Percentiles rank a stretch among this genome's conserved stretches.
These are phyloP conservation scores for Hylodesmum podocarpum DNA, from an alignment of 306 rosid species.

Conservation along the genomic window DNA sequence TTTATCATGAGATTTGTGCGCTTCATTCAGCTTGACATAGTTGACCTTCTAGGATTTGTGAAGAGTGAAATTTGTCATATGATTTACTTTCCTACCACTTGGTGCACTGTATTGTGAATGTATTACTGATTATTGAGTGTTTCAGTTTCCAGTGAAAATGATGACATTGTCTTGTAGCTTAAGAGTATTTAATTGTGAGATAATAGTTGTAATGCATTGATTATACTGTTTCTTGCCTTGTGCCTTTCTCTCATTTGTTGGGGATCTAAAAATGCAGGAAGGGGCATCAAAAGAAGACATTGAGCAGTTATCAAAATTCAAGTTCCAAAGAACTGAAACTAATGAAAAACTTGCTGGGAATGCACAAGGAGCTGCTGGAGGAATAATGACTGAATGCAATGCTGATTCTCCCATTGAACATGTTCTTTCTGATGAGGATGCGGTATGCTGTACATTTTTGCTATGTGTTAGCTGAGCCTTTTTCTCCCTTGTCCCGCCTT, in stretches of 20 bases:
- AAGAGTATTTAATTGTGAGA: not conserved
- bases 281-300: slow-evolving; percentile 96
- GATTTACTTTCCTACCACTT: slow-evolving; percentile 14
- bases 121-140: not conserved
- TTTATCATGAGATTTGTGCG: not conserved
- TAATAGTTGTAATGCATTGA: slow-evolving; percentile 17
- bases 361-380: slow-evolving; percentile 64
- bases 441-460: slow-evolving; percentile 49
- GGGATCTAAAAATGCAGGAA: slow-evolving; percentile 60
- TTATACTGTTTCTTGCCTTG: not conserved
- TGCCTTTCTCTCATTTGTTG: slow-evolving; percentile 18
- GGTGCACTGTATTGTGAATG: not conserved
- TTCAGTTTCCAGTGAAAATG: slow-evolving; percentile 1
- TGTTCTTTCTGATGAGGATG: slow-evolving; percentile 73
- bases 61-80: slow-evolving; percentile 12
- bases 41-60: slow-evolving; percentile 16
- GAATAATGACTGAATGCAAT: slow-evolving; percentile 80
- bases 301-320: slow-evolving; percentile 79
- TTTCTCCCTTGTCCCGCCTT: not conserved
- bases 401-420: slow-evolving; percentile 78
- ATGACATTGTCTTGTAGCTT: slow-evolving; percentile 12
- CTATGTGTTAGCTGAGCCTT: not conserved
- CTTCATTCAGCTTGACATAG: slow-evolving; percentile 18
- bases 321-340: slow-evolving; percentile 54
- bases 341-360: slow-evolving; percentile 60